Evolutionary conservation across 352 stramenopile species (phyloP), one percentile per base, ranked within the genome.

Genomic region (Phytophthora boehmeriae): DNA sequence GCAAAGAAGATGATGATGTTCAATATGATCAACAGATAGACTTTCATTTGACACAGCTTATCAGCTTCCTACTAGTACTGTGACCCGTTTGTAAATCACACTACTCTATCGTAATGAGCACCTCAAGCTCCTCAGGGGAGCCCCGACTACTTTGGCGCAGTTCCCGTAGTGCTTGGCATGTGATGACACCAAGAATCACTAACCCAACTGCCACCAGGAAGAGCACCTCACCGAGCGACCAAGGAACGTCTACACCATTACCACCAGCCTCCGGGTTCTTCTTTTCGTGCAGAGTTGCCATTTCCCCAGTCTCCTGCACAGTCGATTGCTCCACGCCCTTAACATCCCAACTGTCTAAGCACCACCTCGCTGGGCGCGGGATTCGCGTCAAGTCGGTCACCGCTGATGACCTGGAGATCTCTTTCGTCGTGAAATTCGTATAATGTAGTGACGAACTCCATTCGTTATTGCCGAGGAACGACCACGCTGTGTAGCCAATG

Each of bases 401-500:
- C 17, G 60, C 43, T 0, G 73, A 55, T 4, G 58, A 57, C 17
- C 74, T 73, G 4, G 39, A 46, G 9, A 75, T 75, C 0, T 59
- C 76, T 2, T 71, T 16, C 0, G 58, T 51, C 42, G 59, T 58
- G 43, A 73, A 86, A 48, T 88, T 78, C 44, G 85, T 76, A 54
- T 85, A 83, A 52, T 79, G 83, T 13, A 88, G 70, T 80, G n/a
- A 90, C 11, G 78, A 88, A 1, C 91, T 80, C 93, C 93, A 98
- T 70, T 98, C 95, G 66, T 97, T 98, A 61, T 98, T 98, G 65
- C 98, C 92, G 39, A 98, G 59, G 38, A 99, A 88, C 46, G 84
- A 95, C 96, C 93, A 98, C 11, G 84, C 90, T 71, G 92, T 98
- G 73, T 98, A 99, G 5, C 91, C 94, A 48, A 88, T 75, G 28